These are phyloP conservation scores for Davidsoniella virescens DNA, from an alignment of 2,329 filamentous ascomycete species.

Conservation along the genomic window DNA sequence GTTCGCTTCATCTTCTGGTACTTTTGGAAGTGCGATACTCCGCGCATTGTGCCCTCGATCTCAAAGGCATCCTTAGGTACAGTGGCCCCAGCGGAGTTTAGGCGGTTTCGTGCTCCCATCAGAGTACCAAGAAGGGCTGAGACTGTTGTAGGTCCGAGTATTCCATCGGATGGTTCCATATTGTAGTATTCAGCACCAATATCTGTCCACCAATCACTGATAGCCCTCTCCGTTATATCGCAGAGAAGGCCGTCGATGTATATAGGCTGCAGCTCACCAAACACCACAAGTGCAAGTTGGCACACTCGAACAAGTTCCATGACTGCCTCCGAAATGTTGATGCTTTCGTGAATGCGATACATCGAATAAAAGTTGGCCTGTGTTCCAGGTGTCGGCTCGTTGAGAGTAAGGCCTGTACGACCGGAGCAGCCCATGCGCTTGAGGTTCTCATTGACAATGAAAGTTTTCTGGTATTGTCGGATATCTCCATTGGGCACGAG, in stretches of 20 bases:
- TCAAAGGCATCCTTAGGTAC: constrained; percentile 89
- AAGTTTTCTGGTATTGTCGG: constrained; percentile 60
- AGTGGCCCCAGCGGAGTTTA: constrained; percentile 70
- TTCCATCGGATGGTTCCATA: constrained; percentile 80
- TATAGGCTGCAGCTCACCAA: constrained; percentile 70
- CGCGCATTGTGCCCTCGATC: constrained; percentile 62
- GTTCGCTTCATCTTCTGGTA: constrained; percentile 65
- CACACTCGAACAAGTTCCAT: constrained; percentile 82
- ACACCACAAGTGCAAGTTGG: constrained; percentile 74
- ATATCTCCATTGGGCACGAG: constrained; percentile 76
- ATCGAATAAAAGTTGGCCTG: constrained; percentile 83
- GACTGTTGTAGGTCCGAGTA: constrained; percentile 81
- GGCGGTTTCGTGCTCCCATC: constrained; percentile 75
- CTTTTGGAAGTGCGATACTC: constrained; percentile 80
- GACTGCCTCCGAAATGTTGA: constrained; percentile 62
- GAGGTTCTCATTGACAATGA: constrained; percentile 86
- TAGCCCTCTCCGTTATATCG: constrained; percentile 77
- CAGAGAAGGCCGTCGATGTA: constrained; percentile 88
- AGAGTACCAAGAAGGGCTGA: constrained; percentile 73
- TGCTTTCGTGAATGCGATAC: constrained; percentile 72
- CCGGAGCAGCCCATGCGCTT: constrained; percentile 88
- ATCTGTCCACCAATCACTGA: constrained; percentile 92
- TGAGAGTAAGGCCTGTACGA: constrained; percentile 66
- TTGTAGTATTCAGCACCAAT: constrained; percentile 86
- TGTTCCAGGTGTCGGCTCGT: constrained; percentile 62